phyloP scores from a whole-genome alignment of 2,329 filamentous ascomycete species.

The Parastagonospora nodorum region DNA sequence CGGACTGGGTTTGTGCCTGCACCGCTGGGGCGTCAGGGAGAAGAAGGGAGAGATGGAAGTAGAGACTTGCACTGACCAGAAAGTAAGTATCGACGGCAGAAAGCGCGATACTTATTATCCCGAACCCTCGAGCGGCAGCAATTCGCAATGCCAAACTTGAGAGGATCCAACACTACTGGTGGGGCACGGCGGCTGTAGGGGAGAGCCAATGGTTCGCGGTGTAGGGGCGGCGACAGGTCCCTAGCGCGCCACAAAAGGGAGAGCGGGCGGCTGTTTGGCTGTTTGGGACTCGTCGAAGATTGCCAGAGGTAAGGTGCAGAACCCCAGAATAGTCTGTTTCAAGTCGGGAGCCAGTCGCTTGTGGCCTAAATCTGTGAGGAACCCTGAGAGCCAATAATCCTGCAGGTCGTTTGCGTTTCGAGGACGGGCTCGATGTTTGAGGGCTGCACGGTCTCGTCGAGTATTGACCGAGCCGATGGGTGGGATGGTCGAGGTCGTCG shows the following conservation, averaged over 20 bases:
- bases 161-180: slow-evolving; percentile 29
- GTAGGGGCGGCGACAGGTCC: slow-evolving; percentile 20
- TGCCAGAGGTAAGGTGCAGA: slow-evolving; percentile 33
- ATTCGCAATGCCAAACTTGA: slow-evolving; percentile 20
- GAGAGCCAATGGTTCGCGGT: slow-evolving; percentile 35
- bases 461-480: neutral
- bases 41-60: slow-evolving; percentile 26
- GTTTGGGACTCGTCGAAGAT: slow-evolving; percentile 31
- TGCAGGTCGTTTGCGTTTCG: slow-evolving; percentile 37
- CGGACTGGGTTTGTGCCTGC: slow-evolving; percentile 32
- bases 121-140: slow-evolving; percentile 19
- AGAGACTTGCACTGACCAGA: slow-evolving; percentile 39
- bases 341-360: slow-evolving; percentile 39
- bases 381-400: slow-evolving; percentile 41
- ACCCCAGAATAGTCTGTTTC: slow-evolving; percentile 45
- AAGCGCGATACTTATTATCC: slow-evolving; percentile 39
- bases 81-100: slow-evolving; percentile 30
- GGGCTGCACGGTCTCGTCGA: slow-evolving; percentile 21
- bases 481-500: slow-evolving; percentile 13
- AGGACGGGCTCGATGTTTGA: slow-evolving; percentile 37
- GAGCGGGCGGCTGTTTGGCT: slow-evolving; percentile 40
- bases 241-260: slow-evolving; percentile 38
- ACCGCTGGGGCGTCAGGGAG: slow-evolving; percentile 35
- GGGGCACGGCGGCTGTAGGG: slow-evolving; percentile 30
- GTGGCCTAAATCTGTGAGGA: slow-evolving; percentile 31